A percentile compares a stretch with the other conserved stretches of the same genome.
These are phyloP conservation scores for Candida tallmaniae DNA, from an alignment of 805 yeast genomes.

Conservation along the genomic window DNA sequence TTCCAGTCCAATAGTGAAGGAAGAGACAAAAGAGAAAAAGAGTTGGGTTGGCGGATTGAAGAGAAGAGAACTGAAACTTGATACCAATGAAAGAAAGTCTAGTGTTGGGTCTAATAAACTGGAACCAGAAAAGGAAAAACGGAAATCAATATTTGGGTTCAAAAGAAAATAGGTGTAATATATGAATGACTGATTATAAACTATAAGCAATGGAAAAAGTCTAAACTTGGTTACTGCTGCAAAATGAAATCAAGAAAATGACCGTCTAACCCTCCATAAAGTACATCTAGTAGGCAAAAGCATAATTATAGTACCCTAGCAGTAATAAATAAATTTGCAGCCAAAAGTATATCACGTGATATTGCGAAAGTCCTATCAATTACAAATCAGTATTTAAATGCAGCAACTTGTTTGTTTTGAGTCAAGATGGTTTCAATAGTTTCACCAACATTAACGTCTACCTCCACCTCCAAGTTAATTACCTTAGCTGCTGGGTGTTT, in stretches of 20 bases:
- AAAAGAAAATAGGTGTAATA: slow-evolving; percentile 18
- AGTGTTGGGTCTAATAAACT: slow-evolving; percentile 14
- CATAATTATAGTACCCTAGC: too few species aligned
- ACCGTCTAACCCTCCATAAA: too few species aligned
- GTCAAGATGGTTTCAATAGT: slow-evolving; percentile 10
- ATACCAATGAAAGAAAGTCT: slow-evolving; percentile 15
- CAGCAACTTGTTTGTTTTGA: too few species aligned
- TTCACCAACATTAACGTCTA: slow-evolving; percentile 33
- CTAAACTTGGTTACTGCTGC: too few species aligned
- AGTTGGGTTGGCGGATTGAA: slow-evolving; percentile 39
- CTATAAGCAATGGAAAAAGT: too few species aligned
- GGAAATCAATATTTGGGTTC: slow-evolving; percentile 35
- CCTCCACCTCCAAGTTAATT: slow-evolving; percentile 30
- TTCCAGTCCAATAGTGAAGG: slow-evolving; percentile 2
- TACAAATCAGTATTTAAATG: too few species aligned
- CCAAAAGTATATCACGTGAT: too few species aligned
- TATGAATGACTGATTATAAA: too few species aligned
- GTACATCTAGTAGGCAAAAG: too few species aligned
- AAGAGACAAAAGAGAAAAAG: slow-evolving; percentile 28
- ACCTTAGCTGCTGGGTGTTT: slow-evolving; percentile 63
- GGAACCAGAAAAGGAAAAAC: slow-evolving; percentile 15
- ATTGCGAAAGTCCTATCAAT: too few species aligned
- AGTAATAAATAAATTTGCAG: too few species aligned
- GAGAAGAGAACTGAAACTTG: slow-evolving; percentile 23
- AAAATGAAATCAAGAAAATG: too few species aligned